These are phyloP conservation scores for Cyberlindnera meyerae DNA, from an alignment of 805 yeast species.

Conservation along the genomic window DNA sequence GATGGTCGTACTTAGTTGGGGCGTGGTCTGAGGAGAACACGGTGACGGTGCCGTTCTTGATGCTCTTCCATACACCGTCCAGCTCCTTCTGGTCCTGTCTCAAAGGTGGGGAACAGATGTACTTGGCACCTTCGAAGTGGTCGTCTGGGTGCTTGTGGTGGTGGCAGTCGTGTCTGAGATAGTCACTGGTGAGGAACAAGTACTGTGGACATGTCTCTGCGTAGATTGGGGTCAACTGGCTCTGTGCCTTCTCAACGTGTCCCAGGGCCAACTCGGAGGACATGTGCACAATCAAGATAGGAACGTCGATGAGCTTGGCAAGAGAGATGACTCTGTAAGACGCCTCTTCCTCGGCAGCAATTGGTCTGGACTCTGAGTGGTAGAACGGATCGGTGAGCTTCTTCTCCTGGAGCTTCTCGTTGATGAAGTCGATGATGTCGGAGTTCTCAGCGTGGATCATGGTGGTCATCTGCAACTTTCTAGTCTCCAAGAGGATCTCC, in stretches of 20 bases:
- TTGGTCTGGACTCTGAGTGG: slow-evolving; percentile 42
- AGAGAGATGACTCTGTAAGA: slow-evolving; percentile 42
- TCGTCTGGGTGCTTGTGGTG: slow-evolving; percentile 28
- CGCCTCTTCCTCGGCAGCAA: slow-evolving; percentile 45
- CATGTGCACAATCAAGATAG: slow-evolving; percentile 44
- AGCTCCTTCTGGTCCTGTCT: slow-evolving; percentile 36
- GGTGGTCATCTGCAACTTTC: slow-evolving; percentile 39
- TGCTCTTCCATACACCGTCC: slow-evolving; percentile 41
- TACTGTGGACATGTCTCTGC: slow-evolving; percentile 52
- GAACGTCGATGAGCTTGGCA: slow-evolving; percentile 40
- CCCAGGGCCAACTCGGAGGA: slow-evolving; percentile 38
- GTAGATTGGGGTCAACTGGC: slow-evolving; percentile 35
- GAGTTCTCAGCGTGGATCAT: slow-evolving; percentile 51
- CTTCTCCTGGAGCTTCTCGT: slow-evolving; percentile 35
- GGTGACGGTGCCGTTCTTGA: slow-evolving; percentile 44
- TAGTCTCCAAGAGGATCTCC: slow-evolving; percentile 34
- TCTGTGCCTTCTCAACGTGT: slow-evolving; percentile 40
- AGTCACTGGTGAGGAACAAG: slow-evolving; percentile 37
- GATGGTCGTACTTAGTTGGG: slow-evolving; percentile 38
- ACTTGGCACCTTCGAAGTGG: slow-evolving; percentile 43
- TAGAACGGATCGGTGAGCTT: slow-evolving; percentile 38
- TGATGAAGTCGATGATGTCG: slow-evolving; percentile 39
- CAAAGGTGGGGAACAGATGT: slow-evolving; percentile 46
- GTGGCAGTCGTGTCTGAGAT: slow-evolving; percentile 26
- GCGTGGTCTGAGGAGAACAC: slow-evolving; percentile 44